A percentile compares a stretch with the other conserved stretches of the same genome.
phyloP scores from a whole-genome alignment of 345 rosid species.

The Microthlaspi erraticum region DNA sequence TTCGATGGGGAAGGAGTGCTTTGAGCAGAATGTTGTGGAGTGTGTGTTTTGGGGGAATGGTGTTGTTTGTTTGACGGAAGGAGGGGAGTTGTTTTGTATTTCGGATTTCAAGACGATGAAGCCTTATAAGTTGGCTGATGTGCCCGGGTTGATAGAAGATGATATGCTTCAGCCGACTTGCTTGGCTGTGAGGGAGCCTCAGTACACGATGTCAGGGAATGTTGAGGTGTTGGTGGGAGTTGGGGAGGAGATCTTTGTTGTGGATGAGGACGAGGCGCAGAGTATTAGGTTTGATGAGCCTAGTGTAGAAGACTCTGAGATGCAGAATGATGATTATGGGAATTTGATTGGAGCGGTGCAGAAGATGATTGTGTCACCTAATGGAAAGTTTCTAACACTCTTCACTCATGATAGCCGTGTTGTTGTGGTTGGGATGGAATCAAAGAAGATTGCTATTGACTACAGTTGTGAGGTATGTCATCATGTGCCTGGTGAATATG shows the following conservation, averaged over 20 bases:
- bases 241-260: constrained; percentile 59
- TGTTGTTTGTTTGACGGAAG: constrained; percentile 85
- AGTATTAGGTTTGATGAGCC: constrained; percentile 38
- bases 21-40: constrained; percentile 89
- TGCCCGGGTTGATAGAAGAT: constrained; percentile 55
- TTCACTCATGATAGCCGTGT: constrained; percentile 88
- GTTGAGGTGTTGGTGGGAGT: constrained; percentile 80
- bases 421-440: constrained; percentile 66
- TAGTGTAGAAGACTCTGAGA: constrained; percentile 46
- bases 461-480: constrained; percentile 78
- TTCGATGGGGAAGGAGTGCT: constrained; percentile 82
- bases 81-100: constrained; percentile 64
- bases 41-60: constrained; percentile 94
- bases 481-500: constrained; percentile 28
- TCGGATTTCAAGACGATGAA: constrained; percentile 72
- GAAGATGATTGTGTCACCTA: constrained; percentile 80
- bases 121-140: constrained; percentile 65
- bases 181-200: constrained; percentile 85
- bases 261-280: constrained; percentile 87
- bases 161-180: constrained; percentile 60
- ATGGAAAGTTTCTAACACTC: constrained; percentile 78
- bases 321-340: constrained; percentile 58
- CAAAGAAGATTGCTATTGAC: constrained; percentile 56
- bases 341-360: constrained; percentile 66
- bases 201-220: constrained; percentile 83